Conservation (phyloP, 768 basidiomycete genomes). For the Suillus fuscotomentosus region DNA sequence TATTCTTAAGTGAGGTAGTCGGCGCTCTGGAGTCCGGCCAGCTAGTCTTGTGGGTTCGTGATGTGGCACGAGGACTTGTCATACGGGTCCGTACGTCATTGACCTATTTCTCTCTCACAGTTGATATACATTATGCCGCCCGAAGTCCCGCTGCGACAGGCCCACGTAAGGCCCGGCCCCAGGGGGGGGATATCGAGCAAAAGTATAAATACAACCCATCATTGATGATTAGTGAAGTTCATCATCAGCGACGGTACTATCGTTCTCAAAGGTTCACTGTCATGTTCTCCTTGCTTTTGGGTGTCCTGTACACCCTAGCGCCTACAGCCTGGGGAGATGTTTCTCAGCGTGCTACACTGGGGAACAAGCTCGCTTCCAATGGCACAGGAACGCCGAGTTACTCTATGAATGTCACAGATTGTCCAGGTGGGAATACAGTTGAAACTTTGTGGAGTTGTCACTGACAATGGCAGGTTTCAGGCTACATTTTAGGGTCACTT, state of each 20-base stretch:
- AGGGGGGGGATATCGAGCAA: not conserved
- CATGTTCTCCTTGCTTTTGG: conserved; percentile 13
- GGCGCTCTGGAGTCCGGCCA: not conserved
- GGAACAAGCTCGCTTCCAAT: not conserved
- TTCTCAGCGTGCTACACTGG: conserved; percentile 11
- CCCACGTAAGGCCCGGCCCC: not conserved
- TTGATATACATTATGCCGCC: not conserved
- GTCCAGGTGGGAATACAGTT: conserved; percentile 24
- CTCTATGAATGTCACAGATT: conserved; percentile 30
- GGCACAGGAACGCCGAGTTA: conserved; percentile 2
- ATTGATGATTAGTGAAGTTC: not conserved
- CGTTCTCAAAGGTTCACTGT: not conserved
- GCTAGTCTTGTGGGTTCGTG: not conserved
- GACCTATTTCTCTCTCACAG: not conserved
- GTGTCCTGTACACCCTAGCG: conserved; percentile 9
- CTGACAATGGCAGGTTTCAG: conserved; percentile 27
- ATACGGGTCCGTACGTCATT: not conserved
- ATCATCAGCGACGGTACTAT: not conserved
- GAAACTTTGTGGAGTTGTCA: not conserved
- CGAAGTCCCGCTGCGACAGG: not conserved
- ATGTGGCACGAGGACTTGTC: not conserved
- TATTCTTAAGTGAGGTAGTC: not conserved
- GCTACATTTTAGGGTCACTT: conserved; percentile 52
- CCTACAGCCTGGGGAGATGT: conserved; percentile 3
- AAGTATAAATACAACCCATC: conserved; percentile 1